These are phyloP conservation scores for Xylaria longipes DNA, from an alignment of 495 filamentous ascomycete species.

Conservation along the genomic window DNA sequence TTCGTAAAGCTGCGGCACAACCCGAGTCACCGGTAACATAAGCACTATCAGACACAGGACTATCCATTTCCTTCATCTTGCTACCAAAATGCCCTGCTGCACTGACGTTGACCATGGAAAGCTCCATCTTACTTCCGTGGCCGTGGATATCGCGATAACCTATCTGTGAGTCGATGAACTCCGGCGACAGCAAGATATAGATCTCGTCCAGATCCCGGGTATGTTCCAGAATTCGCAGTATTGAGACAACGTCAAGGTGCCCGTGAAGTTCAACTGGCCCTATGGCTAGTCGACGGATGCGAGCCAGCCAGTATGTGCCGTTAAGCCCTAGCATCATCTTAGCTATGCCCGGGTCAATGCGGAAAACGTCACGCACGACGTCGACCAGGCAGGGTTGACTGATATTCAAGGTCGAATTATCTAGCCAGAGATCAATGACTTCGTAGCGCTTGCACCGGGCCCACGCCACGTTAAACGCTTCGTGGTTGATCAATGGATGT, in stretches of 20 bases:
- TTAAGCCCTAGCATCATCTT: slow-evolving; percentile 12
- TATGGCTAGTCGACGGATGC: slow-evolving; percentile 22
- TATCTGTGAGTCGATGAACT: not conserved
- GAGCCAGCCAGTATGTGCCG: slow-evolving; percentile 6
- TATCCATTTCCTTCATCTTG: not conserved
- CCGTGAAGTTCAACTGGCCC: not conserved
- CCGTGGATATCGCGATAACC: not conserved
- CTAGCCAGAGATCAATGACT: slow-evolving; percentile 24
- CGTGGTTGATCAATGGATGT: slow-evolving; percentile 24
- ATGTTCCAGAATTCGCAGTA: slow-evolving; percentile 17
- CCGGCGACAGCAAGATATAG: slow-evolving; percentile 23
- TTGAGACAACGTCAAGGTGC: not conserved
- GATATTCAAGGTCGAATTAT: slow-evolving; percentile 19
- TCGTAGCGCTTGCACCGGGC: slow-evolving; percentile 12
- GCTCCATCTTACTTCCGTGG: not conserved
- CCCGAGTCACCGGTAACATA: slow-evolving; percentile 5
- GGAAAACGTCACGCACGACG: slow-evolving; percentile 16
- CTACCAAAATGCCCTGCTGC: not conserved
- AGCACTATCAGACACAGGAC: not conserved
- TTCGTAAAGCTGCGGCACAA: slow-evolving; percentile 7
- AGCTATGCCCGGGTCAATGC: slow-evolving; percentile 24
- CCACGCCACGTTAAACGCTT: slow-evolving; percentile 16
- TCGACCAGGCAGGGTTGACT: slow-evolving; percentile 19
- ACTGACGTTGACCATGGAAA: not conserved
- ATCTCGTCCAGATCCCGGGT: slow-evolving; percentile 21